Conservation (phyloP, 768 basidiomycete species). For the Lepiota venenata region DNA sequence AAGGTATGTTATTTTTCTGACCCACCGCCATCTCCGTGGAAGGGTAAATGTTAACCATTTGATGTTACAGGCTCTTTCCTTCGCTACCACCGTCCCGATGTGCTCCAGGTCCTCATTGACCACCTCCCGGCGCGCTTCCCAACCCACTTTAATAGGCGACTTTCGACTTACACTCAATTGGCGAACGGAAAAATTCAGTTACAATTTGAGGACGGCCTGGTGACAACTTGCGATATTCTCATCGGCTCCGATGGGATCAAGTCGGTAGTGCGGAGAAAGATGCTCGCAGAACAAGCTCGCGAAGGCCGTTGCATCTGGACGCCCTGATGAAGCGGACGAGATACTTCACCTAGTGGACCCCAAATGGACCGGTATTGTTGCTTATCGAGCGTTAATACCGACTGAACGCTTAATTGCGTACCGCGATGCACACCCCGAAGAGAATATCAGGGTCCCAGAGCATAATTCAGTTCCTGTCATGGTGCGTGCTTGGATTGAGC, state of each 20-base stretch:
- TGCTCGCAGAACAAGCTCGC: slow-evolving; percentile 19
- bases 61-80: slow-evolving; percentile 19
- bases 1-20: slow-evolving; percentile 13
- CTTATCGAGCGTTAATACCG: slow-evolving; percentile 31
- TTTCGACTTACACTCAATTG: slow-evolving; percentile 35
- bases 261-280: slow-evolving; percentile 26
- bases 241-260: slow-evolving; percentile 37
- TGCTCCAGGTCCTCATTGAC: slow-evolving; percentile 43
- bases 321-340: slow-evolving; percentile 11
- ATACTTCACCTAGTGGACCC: slow-evolving; percentile 21
- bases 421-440: slow-evolving; percentile 20
- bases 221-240: slow-evolving; percentile 46
- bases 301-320: slow-evolving; percentile 12
- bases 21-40: background rate
- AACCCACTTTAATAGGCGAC: slow-evolving; percentile 37
- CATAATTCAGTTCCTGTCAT: slow-evolving; percentile 21
- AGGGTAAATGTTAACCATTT: background rate
- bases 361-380: slow-evolving; percentile 36
- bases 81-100: slow-evolving; percentile 47
- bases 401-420: slow-evolving; percentile 21
- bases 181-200: slow-evolving; percentile 21
- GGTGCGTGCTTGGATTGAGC: slow-evolving; percentile 16
- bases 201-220: slow-evolving; percentile 44
- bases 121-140: slow-evolving; percentile 33
- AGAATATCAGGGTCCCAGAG: slow-evolving; percentile 22